These are phyloP conservation scores for Citrus hindsii DNA, from an alignment of 345 rosid species.

Conservation along the genomic window DNA sequence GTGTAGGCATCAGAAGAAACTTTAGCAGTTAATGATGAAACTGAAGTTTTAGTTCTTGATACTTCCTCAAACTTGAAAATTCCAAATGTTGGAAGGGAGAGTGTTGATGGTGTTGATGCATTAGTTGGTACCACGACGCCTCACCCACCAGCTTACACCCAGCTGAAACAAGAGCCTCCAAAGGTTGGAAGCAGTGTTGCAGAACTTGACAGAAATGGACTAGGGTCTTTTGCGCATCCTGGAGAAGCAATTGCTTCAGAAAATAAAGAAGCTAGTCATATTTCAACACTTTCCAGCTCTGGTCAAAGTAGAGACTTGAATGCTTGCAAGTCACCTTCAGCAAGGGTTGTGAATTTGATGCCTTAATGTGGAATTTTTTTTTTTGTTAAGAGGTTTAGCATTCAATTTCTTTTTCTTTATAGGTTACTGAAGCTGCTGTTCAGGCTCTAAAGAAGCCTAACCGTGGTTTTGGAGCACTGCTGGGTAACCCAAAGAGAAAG, in stretches of 20 bases:
- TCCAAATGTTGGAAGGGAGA: constrained; percentile 14
- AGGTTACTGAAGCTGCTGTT: constrained; percentile 55
- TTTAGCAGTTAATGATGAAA: constrained; percentile 26
- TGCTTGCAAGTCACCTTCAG: constrained; percentile 25
- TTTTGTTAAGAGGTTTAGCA: not conserved
- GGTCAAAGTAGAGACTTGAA: constrained; percentile 21
- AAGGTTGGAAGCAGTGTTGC: constrained; percentile 19
- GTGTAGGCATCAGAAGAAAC: constrained; percentile 43
- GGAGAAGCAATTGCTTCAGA: constrained; percentile 22
- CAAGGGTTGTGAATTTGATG: constrained; percentile 31
- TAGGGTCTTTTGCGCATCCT: constrained; percentile 13
- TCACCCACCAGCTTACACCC: constrained; percentile 8
- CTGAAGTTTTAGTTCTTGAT: constrained; percentile 18
- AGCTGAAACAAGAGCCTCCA: constrained; percentile 18
- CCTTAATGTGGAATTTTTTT: not conserved
- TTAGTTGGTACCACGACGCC: not conserved
- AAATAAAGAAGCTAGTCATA: constrained; percentile 10
- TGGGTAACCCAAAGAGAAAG: constrained; percentile 50
- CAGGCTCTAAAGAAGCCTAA: constrained; percentile 57
- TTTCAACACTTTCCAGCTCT: constrained; percentile 10
- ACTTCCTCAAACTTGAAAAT: constrained; percentile 12
- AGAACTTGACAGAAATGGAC: not conserved
- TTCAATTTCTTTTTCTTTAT: constrained; percentile 16
- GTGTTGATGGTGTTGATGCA: constrained; percentile 5
- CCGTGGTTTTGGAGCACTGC: constrained; percentile 54